Evolutionary conservation across 2,329 filamentous ascomycete genomes (phyloP), one percentile per base, ranked within the genome.

Genomic region (Aureobasidium subglaciale): DNA sequence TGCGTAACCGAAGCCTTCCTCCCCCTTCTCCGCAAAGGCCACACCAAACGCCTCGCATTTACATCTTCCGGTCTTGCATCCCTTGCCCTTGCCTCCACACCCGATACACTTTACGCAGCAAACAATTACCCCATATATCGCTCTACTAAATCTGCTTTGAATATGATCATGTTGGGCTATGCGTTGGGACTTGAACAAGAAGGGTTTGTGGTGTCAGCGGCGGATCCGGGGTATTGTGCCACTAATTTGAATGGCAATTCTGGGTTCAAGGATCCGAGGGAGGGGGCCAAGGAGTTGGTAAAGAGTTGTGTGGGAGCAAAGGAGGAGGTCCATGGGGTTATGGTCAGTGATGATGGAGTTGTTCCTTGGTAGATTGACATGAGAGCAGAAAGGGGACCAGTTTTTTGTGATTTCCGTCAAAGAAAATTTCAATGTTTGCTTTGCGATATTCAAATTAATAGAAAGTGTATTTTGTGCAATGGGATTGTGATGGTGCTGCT

Each of bases 201-300:
- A 40, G 65, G 63, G 0, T 67, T 66, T 42, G 59, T 63, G 7
- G 63, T 64, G 15, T 56, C 56, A n/a, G 62, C 61, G 1, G 58
- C 58, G 2, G 59, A 62, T 53, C 62, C 61, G 1, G 62, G 62
- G 8, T 61, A 59, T 8, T 61, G 59, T 37, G 60, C 56, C 4
- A 66, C 64, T 15, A 63, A 64, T 41, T 46, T 68, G 32, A 67
- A 68, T 55, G 55, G 38, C 2, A 58, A 59, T 20, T 16, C 38
- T 2, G 66, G 65, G 1, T 55, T 57, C 24, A 63, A 63, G 40
- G 63, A 66, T 58, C 63, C 66, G 22, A 60, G 64, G 15, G 63
- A 67, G 25, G 65, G 66, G 29, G 65, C 64, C 1, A 64, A 63
- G 55, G 59, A 60, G 46, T 30, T 67, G 18, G 59, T 67, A 3